phyloP scores from a whole-genome alignment of 345 rosid genomes.

The Boechera retrofracta region DNA sequence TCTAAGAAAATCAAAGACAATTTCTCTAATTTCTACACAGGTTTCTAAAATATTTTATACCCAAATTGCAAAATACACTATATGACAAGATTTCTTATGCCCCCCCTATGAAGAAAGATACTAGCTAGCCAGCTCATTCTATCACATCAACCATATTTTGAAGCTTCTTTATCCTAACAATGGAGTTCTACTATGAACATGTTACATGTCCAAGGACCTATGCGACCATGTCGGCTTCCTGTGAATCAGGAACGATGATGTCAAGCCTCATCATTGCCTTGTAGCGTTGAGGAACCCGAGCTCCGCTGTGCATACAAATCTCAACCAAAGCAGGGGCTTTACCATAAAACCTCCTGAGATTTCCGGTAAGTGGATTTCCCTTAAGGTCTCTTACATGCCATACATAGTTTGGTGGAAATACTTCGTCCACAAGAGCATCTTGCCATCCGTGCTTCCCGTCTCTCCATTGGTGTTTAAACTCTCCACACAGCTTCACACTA shows the following conservation, averaged over 20 bases:
- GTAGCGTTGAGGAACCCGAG: slow-evolving; percentile 61
- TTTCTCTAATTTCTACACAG: background rate
- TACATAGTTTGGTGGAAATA: slow-evolving; percentile 75
- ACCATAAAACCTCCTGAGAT: slow-evolving; percentile 79
- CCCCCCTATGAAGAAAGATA: background rate
- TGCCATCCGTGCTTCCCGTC: slow-evolving; percentile 99
- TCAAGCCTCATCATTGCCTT: slow-evolving; percentile 98
- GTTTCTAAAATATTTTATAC: background rate
- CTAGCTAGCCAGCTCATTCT: slow-evolving; percentile 20
- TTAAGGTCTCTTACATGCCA: slow-evolving; percentile 80
- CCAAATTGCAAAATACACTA: slow-evolving; percentile 11
- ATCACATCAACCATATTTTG: slow-evolving; percentile 25
- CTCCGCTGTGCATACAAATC: slow-evolving; percentile 82
- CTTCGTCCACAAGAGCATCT: slow-evolving; percentile 75
- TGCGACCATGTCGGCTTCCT: slow-evolving; percentile 71
- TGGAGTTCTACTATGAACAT: slow-evolving; percentile 25
- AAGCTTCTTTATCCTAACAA: slow-evolving; percentile 4
- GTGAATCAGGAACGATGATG: slow-evolving; percentile 74
- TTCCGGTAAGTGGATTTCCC: slow-evolving; percentile 64
- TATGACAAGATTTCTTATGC: background rate
- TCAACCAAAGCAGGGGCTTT: slow-evolving; percentile 86
- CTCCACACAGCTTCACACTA: slow-evolving; percentile 89
- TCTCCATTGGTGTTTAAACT: slow-evolving; percentile 91
- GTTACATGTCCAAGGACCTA: slow-evolving; percentile 38
- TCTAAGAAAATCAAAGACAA: background rate